Evolutionary conservation across 768 basidiomycete species (phyloP).

Genomic region (Mycena indigotica): DNA sequence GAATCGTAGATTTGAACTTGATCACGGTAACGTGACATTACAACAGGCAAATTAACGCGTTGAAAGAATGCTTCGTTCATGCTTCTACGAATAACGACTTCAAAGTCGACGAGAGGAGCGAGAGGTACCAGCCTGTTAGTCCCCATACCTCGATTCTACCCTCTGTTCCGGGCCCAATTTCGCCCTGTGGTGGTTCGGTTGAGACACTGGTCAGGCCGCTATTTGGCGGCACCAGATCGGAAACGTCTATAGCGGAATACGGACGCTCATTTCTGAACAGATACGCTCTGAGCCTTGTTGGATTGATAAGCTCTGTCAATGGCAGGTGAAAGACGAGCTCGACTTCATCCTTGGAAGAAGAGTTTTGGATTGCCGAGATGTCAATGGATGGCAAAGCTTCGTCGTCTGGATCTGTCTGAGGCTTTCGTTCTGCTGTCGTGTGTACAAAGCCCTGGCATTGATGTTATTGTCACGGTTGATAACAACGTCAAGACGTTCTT

Average conservation of each 20-base stretch:
- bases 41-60: too few relatives aligned
- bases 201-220: slow-evolving; percentile 14
- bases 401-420: slow-evolving; percentile 32
- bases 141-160: slow-evolving; percentile 77
- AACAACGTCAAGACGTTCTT: slow-evolving; percentile 31
- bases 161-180: slow-evolving; percentile 44
- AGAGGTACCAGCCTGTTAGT: slow-evolving; percentile 82
- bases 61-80: too few relatives aligned
- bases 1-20: too few relatives aligned
- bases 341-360: slow-evolving; percentile 63
- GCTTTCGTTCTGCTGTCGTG: slow-evolving; percentile 22
- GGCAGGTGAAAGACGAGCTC: slow-evolving; percentile 74
- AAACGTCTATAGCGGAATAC: slow-evolving; percentile 71
- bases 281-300: slow-evolving; percentile 48
- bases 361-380: slow-evolving; percentile 46
- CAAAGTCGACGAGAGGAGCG: slow-evolving; percentile 58
- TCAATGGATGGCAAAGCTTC: slow-evolving; percentile 63
- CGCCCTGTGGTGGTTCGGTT: slow-evolving; percentile 26
- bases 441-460: slow-evolving; percentile 33
- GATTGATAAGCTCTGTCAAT: slow-evolving; percentile 50
- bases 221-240: slow-evolving; percentile 49
- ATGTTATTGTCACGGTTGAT: slow-evolving; percentile 3
- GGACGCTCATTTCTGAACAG: slow-evolving; percentile 58
- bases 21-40: neutral
- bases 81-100: too few relatives aligned